A percentile compares a stretch with the other conserved stretches of the same genome.
phyloP scores from a whole-genome alignment of 371 early-diverging fungal species.

The Actinomortierella wolfii region DNA sequence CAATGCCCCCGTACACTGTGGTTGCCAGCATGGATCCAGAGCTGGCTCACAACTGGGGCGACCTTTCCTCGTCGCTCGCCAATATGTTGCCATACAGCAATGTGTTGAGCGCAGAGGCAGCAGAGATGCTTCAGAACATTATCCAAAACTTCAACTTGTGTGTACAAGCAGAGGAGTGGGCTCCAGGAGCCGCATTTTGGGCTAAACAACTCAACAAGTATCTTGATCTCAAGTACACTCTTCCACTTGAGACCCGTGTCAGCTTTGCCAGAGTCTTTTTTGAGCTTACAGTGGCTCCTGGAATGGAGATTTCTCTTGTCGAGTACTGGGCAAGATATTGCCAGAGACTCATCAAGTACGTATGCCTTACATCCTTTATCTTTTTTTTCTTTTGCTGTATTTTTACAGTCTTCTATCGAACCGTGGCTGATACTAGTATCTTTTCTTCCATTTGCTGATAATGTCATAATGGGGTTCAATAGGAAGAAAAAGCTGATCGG shows the following conservation, averaged over 20 bases:
- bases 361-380: not conserved
- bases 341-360: conserved; percentile 64
- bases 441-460: too few species aligned
- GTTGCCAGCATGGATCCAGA: conserved; percentile 13
- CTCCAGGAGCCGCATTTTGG: conserved; percentile 62
- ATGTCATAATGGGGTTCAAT: too few species aligned
- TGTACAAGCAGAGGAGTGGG: conserved; percentile 63
- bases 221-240: conserved; percentile 67
- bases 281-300: conserved; percentile 59
- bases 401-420: not conserved
- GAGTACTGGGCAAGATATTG: conserved; percentile 62
- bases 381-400: not conserved
- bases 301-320: conserved; percentile 65
- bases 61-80: conserved; percentile 25
- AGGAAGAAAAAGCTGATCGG: conserved; percentile 48
- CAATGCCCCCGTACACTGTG: conserved; percentile 18
- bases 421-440: too few species aligned
- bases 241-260: conserved; percentile 65
- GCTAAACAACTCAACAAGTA: conserved; percentile 63
- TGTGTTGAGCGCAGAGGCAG: conserved; percentile 56
- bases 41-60: conserved; percentile 21
- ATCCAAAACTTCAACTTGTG: conserved; percentile 54
- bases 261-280: conserved; percentile 61
- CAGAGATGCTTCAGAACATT: conserved; percentile 60
- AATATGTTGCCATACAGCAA: conserved; percentile 60